phyloP scores from a whole-genome alignment of 768 basidiomycete genomes.

The Leccinum ochraceum region DNA sequence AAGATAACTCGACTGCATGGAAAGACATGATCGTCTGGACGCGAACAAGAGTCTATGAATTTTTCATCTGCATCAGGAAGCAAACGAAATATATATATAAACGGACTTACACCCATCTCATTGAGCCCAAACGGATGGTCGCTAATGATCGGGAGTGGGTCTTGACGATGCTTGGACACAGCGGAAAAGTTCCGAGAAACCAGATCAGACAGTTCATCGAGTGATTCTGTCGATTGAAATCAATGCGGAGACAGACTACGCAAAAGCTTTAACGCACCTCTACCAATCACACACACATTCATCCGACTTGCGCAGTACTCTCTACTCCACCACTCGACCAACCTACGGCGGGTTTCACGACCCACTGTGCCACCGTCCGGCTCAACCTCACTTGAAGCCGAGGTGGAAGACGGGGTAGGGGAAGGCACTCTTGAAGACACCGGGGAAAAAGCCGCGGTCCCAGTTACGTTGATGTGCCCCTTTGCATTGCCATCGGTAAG shows the following conservation, averaged over 20 bases:
- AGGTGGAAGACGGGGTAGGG: constrained; percentile 57
- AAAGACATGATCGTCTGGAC: constrained; percentile 90
- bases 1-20: constrained; percentile 80
- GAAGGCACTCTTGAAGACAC: constrained; percentile 58
- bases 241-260: background rate
- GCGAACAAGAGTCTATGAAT: constrained; percentile 67
- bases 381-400: constrained; percentile 57
- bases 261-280: constrained; percentile 46
- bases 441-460: constrained; percentile 41
- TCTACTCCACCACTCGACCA: constrained; percentile 82
- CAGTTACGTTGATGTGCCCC: constrained; percentile 19
- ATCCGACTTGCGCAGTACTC: constrained; percentile 85
- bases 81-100: constrained; percentile 10
- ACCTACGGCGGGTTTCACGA: constrained; percentile 72
- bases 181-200: constrained; percentile 71
- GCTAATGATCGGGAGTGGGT: constrained; percentile 59
- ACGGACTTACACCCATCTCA: constrained; percentile 65
- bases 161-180: constrained; percentile 60
- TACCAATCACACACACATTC: constrained; percentile 77
- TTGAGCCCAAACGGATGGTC: constrained; percentile 78
- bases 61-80: constrained; percentile 10
- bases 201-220: constrained; percentile 68
- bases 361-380: constrained; percentile 78
- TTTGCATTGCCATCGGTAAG: constrained; percentile 27
- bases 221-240: constrained; percentile 51